Conservation (phyloP, 2,329 filamentous ascomycete species). For the Clarireedia monteithiana region DNA sequence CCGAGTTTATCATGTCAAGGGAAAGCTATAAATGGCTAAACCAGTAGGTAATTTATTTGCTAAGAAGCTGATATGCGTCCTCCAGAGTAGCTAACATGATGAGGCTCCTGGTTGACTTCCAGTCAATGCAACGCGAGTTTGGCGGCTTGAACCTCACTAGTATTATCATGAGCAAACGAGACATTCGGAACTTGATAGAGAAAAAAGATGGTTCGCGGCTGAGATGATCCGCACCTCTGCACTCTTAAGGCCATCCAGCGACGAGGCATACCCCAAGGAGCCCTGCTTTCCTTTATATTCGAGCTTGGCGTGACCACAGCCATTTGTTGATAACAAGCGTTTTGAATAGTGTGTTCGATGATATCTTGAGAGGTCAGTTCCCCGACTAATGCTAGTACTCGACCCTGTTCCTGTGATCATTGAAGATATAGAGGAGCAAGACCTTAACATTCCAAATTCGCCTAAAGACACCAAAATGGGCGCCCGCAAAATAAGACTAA, state of each 20-base stretch:
- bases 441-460: constrained; percentile 51
- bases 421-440: constrained; percentile 65
- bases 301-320: constrained; percentile 86
- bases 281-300: constrained; percentile 82
- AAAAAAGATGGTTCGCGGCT: constrained; percentile 70
- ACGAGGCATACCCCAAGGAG: constrained; percentile 79
- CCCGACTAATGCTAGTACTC: constrained; percentile 80
- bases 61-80: constrained; percentile 34
- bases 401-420: constrained; percentile 80
- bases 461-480: constrained; percentile 71
- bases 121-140: constrained; percentile 90
- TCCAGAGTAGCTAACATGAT: constrained; percentile 76
- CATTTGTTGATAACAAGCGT: constrained; percentile 70
- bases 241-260: constrained; percentile 81
- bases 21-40: constrained; percentile 51
- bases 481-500: constrained; percentile 54
- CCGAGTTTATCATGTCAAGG: too few species aligned
- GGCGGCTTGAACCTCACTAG: constrained; percentile 72
- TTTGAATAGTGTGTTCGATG: constrained; percentile 80
- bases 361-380: constrained; percentile 82
- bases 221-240: constrained; percentile 88
- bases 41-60: constrained; percentile 44
- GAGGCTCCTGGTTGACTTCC: constrained; percentile 78
- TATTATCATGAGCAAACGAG: constrained; percentile 80
- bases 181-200: constrained; percentile 71